These are phyloP conservation scores for Colletotrichum siamense DNA, from an alignment of 2,329 filamentous ascomycete genomes.

Conservation along the genomic window DNA sequence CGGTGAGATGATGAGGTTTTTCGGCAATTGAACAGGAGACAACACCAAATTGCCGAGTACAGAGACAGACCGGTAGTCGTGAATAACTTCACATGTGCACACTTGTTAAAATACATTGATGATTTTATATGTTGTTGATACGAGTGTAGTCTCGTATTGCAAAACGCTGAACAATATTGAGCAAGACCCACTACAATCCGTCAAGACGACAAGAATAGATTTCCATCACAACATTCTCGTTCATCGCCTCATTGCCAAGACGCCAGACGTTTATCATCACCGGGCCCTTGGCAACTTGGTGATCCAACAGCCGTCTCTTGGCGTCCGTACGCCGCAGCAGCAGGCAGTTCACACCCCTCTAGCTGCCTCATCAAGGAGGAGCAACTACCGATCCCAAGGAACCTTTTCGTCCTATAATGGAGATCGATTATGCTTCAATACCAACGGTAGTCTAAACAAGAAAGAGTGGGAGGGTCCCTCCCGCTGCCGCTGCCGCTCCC, in stretches of 20 bases:
- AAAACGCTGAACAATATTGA: fast-evolving
- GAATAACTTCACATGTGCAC: background rate
- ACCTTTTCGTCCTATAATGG: constrained; percentile 7
- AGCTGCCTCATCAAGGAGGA: background rate
- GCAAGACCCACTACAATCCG: background rate
- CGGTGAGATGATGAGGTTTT: background rate
- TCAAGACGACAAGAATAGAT: background rate
- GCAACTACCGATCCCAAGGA: background rate
- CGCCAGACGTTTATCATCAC: background rate
- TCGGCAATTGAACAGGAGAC: background rate
- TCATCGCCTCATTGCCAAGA: constrained; percentile 2
- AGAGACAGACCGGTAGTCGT: background rate
- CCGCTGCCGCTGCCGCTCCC: background rate
- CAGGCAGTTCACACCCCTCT: background rate
- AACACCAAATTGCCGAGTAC: background rate
- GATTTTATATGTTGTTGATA: too few relatives aligned
- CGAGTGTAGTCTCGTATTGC: background rate
- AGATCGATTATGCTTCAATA: background rate
- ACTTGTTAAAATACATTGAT: too few relatives aligned
- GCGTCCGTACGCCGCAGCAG: background rate
- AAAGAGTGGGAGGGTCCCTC: background rate
- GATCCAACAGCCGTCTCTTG: background rate
- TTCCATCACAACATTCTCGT: background rate
- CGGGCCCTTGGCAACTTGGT: background rate
- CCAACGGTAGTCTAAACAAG: background rate